Base-by-base conservation (phyloP, 164 flowering plant species). In the Kalanchoe fedtschenkoi region DNA sequence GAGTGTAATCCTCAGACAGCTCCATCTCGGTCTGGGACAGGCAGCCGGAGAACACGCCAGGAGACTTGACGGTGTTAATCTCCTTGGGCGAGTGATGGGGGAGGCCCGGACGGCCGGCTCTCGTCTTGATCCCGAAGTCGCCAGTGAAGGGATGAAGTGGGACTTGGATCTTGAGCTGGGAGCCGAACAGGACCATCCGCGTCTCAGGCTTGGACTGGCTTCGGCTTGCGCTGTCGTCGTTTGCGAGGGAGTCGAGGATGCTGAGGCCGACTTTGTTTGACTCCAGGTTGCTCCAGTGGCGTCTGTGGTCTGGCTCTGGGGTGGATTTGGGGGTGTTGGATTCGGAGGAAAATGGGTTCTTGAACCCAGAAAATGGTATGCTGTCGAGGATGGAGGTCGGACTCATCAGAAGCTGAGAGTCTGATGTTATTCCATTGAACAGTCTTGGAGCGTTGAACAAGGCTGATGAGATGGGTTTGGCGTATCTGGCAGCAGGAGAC, bases 1-100 rank as follows among this genome's bases (percentile, higher is more conserved):
- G 72, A 34, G 92, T 87, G 58, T 88, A 90, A 30, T 88, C 97
- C 74, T 90, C 97, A 2, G 89, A 86, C n/a, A 78, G 77, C 68
- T 88, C 95, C 77, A 86, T 83, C 68, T 84, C 91, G 21, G 70
- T 72, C 0, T 77, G 75, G 10, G 88, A 78, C 28, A 81, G 74
- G 63, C 73, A 70, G 13, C n/a, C n/a, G n/a, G n/a, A n/a, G n/a
- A n/a, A n/a, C n/a, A 74, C 72, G 63, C 65, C 62, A 5, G 80
- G 74, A n/a, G 87, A 79, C 15, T 38, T 68, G 7, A 69, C 64
- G n/a, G n/a, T n/a, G n/a, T n/a, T n/a, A n/a, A n/a, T n/a, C 2
- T 61, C 81, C 66, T 30, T 75, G 24, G 37, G n/a, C 66, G 66
- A 8, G 60, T 47, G 28, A 2, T 51, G 55, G 0, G 71, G 14